Base-by-base conservation (phyloP, 306 rosid species). In the Boehmeria nivea region DNA sequence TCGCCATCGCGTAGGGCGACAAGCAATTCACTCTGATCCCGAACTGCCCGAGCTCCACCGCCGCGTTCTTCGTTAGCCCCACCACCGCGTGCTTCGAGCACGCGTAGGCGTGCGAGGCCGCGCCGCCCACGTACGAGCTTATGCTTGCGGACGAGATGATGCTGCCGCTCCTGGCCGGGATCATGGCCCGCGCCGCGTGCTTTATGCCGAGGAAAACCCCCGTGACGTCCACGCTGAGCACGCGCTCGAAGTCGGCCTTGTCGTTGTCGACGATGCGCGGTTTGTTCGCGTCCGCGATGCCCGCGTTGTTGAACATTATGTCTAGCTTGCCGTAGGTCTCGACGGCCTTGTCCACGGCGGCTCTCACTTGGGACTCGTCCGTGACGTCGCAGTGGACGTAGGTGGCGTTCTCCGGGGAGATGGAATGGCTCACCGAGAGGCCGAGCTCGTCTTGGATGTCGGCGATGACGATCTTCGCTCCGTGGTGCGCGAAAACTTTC, bases 301-400 rank as follows among this genome's bases (percentile, higher is more conserved):
- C 97, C 0, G 88, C 94, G n/a, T 86, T 86, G 88, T 83, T 83
- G 86, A 83, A 69, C 89, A 89, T 86, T 43, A 85, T 76, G 77
- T 86, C 97, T 3, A 89, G 65, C 26, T 86, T 83, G 11, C 89
- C 89, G 5, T 66, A 67, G 0, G 67, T 28, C 26, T 39, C 7
- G 0, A 83, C 42, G 7, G 86, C 53, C 10, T 12, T 64, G 27
- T 65, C 58, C 1, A 88, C 80, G 0, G 80, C 86, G 0, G 62
- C 60, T 76, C 81, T 66, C 0, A 90, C 31, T 11, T 90, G 84
- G 25, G 64, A 49, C 64, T 90, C 95, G 0, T 81, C 64, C 0
- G 88, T 78, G 8, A 86, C 95, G n/a, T n/a, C n/a, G n/a, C n/a
- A n/a, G n/a, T n/a, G n/a, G n/a, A n/a, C n/a, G n/a, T n/a, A n/a